phyloP scores from a whole-genome alignment of 108 stramenopile species.

The Nitzschia putrida region DNA sequence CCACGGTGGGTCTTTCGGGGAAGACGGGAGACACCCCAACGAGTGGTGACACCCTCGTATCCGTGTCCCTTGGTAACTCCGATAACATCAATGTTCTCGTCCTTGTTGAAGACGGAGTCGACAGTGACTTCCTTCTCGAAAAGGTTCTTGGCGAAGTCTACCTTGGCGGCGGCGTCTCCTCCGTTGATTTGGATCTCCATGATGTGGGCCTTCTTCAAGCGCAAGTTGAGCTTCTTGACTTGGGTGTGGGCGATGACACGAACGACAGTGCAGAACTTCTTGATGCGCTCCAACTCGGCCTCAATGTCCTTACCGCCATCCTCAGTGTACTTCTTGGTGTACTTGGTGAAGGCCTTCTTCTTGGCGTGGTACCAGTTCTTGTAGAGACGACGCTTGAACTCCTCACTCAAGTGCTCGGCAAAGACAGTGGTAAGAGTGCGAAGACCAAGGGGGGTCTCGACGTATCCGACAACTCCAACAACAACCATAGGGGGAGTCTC shows the following conservation, averaged over 20 bases:
- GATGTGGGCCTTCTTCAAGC: conserved; percentile 99
- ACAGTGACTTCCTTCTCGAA: conserved; percentile 97
- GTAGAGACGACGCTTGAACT: conserved; percentile 99
- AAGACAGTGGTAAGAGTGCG: conserved; percentile 99
- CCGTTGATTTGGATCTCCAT: conserved; percentile 99
- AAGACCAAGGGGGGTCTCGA: conserved; percentile 97
- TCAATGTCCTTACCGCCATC: conserved; percentile 93
- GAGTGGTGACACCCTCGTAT: conserved; percentile 97
- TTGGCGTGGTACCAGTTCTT: conserved; percentile 99
- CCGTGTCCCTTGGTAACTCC: conserved; percentile 99
- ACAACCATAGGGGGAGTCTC: conserved; percentile 99
- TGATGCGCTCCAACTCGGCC: conserved; percentile 95
- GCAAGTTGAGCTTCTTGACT: conserved; percentile 94
- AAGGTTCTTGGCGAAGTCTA: conserved; percentile 96
- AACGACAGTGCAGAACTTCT: conserved; percentile 97
- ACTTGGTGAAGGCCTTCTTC: conserved; percentile 99
- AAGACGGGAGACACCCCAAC: conserved; percentile 99
- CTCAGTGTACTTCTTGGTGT: conserved; percentile 96
- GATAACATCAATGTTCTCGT: conserved; percentile 95
- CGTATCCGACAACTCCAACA: conserved; percentile 99
- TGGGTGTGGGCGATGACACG: conserved; percentile 99
- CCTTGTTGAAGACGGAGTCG: conserved; percentile 94
- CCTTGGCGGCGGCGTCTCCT: conserved; percentile 96
- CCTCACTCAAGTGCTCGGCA: conserved; percentile 97
- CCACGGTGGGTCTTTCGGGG: conserved; percentile 99